phyloP scores from a whole-genome alignment of 2,329 filamentous ascomycete genomes.

The Hymenoscyphus fraxineus region DNA sequence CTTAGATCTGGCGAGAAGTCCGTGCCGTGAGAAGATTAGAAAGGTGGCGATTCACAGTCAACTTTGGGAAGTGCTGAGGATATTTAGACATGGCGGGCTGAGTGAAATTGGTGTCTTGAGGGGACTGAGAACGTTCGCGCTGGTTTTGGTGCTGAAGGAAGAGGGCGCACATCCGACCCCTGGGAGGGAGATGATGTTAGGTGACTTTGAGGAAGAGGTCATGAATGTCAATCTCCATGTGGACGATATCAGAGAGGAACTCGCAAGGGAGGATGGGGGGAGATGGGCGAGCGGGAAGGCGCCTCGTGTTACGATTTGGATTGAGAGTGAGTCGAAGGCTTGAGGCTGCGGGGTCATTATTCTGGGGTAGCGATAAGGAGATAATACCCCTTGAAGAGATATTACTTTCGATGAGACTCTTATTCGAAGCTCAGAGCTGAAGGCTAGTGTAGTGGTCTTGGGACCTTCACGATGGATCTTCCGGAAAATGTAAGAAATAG shows the following conservation, averaged over 20 bases:
- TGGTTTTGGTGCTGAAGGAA: constrained; percentile 27
- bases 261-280: constrained; percentile 18
- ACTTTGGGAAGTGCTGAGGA: constrained; percentile 30
- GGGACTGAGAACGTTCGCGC: constrained; percentile 24
- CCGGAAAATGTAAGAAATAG: neutral
- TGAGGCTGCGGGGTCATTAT: neutral
- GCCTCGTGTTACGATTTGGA: constrained; percentile 29
- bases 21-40: constrained; percentile 23
- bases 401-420: neutral
- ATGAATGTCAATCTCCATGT: constrained; percentile 25
- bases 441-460: neutral
- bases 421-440: neutral
- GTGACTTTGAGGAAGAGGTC: constrained; percentile 22
- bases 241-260: constrained; percentile 22
- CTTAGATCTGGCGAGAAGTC: constrained; percentile 25
- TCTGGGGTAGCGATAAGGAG: neutral
- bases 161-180: constrained; percentile 15
- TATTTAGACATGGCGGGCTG: constrained; percentile 24
- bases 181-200: constrained; percentile 13
- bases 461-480: neutral
- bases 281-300: constrained; percentile 13
- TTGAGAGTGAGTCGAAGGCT: constrained; percentile 9
- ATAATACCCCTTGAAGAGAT: neutral
- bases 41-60: constrained; percentile 26
- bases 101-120: constrained; percentile 26